Conservation (phyloP, 148 eudicot genomes). For the Pharnaceum exiguum region DNA sequence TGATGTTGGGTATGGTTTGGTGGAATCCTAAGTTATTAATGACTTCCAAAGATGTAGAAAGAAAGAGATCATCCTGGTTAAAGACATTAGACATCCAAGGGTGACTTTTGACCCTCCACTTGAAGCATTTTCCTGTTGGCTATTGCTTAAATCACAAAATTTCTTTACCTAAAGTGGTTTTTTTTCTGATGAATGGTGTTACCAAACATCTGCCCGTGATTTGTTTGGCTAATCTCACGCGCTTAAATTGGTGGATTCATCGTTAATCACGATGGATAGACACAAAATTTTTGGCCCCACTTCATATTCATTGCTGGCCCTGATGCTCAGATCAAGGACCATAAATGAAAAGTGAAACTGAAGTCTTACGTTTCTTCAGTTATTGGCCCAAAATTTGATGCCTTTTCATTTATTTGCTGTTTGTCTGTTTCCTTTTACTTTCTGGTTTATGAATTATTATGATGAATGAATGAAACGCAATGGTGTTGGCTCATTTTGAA, state of each 20-base stretch:
- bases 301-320: constrained; percentile 3
- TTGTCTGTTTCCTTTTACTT: background rate
- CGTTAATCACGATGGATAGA: constrained; percentile 20
- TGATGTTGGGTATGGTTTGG: no score
- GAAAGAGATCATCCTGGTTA: no score
- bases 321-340: constrained; percentile 2
- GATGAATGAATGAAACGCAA: no score
- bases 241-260: background rate
- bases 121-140: no score
- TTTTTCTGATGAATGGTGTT: background rate
- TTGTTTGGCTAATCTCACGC: constrained; percentile 8
- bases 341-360: background rate
- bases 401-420: background rate
- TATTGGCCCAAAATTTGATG: background rate
- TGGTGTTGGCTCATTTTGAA: background rate
- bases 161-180: background rate
- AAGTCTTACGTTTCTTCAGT: background rate
- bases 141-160: no score
- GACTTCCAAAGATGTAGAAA: no score
- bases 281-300: constrained; percentile 2
- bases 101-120: no score
- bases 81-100: no score
- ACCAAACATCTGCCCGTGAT: constrained; percentile 6
- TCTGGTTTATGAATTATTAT: background rate
- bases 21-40: no score